Evolutionary conservation across 1,284 basidiomycete species (phyloP).

Genomic region (Ceratobasidium sp.): DNA sequence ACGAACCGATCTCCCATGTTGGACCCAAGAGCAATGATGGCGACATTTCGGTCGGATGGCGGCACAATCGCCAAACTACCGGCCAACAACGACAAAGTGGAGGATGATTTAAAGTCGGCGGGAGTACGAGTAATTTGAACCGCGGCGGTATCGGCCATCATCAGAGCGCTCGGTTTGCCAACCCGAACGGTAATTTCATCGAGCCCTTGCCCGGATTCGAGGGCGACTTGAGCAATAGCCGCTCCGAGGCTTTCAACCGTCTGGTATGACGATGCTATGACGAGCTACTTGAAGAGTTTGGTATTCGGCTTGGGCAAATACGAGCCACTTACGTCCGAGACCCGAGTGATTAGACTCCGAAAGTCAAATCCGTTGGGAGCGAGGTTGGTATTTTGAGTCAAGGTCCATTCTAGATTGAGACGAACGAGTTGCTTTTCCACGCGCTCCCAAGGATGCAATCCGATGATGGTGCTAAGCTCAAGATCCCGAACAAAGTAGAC

Average conservation of each 20-base stretch:
- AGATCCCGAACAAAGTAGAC: slow-evolving; percentile 59
- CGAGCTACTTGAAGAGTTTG: slow-evolving; percentile 48
- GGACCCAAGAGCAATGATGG: slow-evolving; percentile 83
- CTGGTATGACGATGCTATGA: slow-evolving; percentile 60
- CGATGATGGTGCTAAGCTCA: slow-evolving; percentile 67
- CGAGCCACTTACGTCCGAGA: slow-evolving; percentile 52
- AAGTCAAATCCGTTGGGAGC: slow-evolving; percentile 49
- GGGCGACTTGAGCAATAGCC: slow-evolving; percentile 58
- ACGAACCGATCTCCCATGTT: slow-evolving; percentile 88
- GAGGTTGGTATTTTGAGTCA: slow-evolving; percentile 43
- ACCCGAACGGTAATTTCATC: slow-evolving; percentile 63
- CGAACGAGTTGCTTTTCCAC: slow-evolving; percentile 71
- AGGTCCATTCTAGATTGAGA: slow-evolving; percentile 60
- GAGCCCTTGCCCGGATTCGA: slow-evolving; percentile 44
- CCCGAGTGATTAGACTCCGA: slow-evolving; percentile 51
- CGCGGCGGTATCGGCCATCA: slow-evolving; percentile 68
- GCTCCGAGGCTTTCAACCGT: slow-evolving; percentile 80
- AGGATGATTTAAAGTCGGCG: slow-evolving; percentile 46
- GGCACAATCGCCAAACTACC: slow-evolving; percentile 16
- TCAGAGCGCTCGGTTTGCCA: slow-evolving; percentile 78
- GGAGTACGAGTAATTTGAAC: slow-evolving; percentile 65
- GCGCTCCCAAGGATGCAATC: slow-evolving; percentile 76
- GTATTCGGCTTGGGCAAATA: neutral
- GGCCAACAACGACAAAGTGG: neutral
- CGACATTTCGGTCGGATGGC: slow-evolving; percentile 47